Percentiles rank a stretch among this genome's conserved stretches.
Conservation (phyloP, 768 basidiomycete genomes). For the Lentinula lateritia region DNA sequence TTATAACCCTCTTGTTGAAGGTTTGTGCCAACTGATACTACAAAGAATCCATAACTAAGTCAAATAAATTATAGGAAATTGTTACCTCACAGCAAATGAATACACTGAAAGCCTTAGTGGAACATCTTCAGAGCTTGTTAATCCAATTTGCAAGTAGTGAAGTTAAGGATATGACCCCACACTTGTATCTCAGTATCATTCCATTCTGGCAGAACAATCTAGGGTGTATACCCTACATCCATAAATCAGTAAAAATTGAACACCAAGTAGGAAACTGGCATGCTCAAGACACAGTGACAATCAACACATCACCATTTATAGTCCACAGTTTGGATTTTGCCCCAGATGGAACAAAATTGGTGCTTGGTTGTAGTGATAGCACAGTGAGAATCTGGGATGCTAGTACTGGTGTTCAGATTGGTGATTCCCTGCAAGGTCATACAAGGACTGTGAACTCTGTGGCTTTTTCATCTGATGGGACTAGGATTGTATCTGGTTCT, state of each 20-base stretch:
- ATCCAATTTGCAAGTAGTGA: neutral
- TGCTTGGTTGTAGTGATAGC: neutral
- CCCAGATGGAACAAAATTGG: neutral
- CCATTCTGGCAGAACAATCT: neutral
- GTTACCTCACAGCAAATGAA: neutral
- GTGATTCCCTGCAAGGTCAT: neutral
- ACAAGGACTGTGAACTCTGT: neutral
- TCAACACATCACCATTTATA: neutral
- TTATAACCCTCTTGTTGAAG: neutral
- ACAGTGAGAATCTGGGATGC: neutral
- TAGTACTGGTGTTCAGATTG: neutral
- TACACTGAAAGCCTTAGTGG: neutral
- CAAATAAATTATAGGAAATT: neutral
- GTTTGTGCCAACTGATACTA: neutral
- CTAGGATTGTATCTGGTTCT: neutral
- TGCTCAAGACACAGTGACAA: neutral
- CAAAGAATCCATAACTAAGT: neutral
- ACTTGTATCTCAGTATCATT: slow-evolving; percentile 2
- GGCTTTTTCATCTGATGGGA: neutral
- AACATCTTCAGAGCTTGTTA: neutral
- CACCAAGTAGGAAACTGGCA: neutral
- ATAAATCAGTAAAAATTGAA: neutral
- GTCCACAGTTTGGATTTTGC: neutral
- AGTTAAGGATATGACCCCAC: neutral
- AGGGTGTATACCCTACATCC: neutral